Evolutionary conservation across 1,139 yeast genomes (phyloP), one percentile per base, ranked within the genome.

Genomic region (Candida freyschussii): DNA sequence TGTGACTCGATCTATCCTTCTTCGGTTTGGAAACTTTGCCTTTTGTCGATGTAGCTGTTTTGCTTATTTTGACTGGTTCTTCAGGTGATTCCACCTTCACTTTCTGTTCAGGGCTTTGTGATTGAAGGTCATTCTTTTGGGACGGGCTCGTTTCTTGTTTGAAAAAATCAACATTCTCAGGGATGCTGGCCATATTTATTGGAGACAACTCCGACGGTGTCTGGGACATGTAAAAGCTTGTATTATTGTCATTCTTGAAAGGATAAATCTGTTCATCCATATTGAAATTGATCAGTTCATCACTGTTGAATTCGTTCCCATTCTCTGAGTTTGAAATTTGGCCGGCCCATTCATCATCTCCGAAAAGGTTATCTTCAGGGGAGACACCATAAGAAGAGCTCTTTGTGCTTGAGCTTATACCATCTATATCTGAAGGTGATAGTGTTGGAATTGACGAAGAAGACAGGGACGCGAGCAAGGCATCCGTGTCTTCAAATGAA

Each of bases 1-100:
- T 81, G 56, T 81, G 91, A 6, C 83, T 70, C 2, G 75, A 66
- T 52, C 76, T 72, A 43, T 75, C 78, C 56, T 73, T 72, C 44
- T 62, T 59, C 19, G 48, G 48, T 24, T 45, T 45, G 7, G 41
- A 17, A 13, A 47, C 26, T 23, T 34, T 39, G 24, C 31, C 30
- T 6, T 14, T 27, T 1, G 30, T 17, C 3, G 32, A 13, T 11
- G 7, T 20, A 5, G 21, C 12, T 7, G 23, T n/a, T n/a, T n/a
- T n/a, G n/a, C n/a, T n/a, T n/a, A n/a, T n/a, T n/a, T n/a, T n/a
- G n/a, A n/a, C n/a, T n/a, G n/a, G n/a, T n/a, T 28, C 21, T 8
- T 18, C 17, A 7, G 30, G 17, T 9, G 22, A 15, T 13, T 29
- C 32, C 8, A 20, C 17, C 14, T 25, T 30, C 13, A 22, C 21